A percentile compares a stretch with the other conserved stretches of the same genome.
Evolutionary conservation across 768 basidiomycete species (phyloP).

Genomic region (Boletus reticulatus): DNA sequence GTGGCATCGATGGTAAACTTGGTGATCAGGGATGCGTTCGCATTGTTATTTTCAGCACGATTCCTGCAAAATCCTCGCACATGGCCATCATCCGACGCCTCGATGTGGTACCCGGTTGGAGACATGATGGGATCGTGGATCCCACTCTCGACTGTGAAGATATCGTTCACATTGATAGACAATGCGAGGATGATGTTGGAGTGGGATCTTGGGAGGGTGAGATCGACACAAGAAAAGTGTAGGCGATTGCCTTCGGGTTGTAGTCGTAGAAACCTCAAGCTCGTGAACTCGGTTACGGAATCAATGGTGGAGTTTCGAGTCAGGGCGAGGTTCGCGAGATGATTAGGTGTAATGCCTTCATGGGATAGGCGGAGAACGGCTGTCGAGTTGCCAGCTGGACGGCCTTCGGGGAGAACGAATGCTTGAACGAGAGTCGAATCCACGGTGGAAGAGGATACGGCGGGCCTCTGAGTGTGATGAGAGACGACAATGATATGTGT

Average conservation of each 20-base stretch:
- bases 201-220: not conserved
- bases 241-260: not conserved
- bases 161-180: not conserved
- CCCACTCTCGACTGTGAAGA: conserved; percentile 1
- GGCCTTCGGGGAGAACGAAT: not conserved
- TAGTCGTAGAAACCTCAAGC: not conserved
- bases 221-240: not conserved
- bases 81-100: conserved; percentile 5
- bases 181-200: not conserved
- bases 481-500: conserved; percentile 2
- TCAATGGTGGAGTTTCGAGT: conserved; percentile 1
- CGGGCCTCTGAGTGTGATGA: too few species aligned
- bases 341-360: not conserved
- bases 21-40: not conserved
- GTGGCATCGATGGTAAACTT: conserved; percentile 8
- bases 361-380: conserved; percentile 5
- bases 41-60: not conserved
- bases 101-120: not conserved
- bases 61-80: not conserved
- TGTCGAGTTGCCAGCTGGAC: not conserved
- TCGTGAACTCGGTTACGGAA: not conserved
- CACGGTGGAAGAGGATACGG: not conserved
- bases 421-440: conserved; percentile 1
- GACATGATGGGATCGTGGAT: not conserved
- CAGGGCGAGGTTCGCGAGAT: not conserved